Conservation (phyloP, 495 filamentous ascomycete genomes). For the Penicillium odoratum region DNA sequence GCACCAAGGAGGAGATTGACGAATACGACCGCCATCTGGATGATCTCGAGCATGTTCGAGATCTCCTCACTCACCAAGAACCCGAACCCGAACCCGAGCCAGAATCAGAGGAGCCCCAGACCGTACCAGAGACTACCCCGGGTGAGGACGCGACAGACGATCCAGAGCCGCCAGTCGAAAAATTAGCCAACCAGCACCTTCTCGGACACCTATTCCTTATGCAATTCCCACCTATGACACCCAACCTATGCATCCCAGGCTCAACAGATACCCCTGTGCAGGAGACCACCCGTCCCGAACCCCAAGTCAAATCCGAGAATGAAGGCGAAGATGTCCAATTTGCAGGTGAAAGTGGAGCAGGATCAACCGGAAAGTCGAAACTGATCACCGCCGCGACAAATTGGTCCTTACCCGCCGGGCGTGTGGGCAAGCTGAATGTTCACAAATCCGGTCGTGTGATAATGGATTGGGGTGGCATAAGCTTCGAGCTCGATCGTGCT, state of each 20-base stretch:
- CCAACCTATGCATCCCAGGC: slow-evolving; percentile 43
- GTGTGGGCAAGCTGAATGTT: slow-evolving; percentile 56
- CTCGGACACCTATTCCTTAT: slow-evolving; percentile 52
- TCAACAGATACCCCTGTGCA: slow-evolving; percentile 11
- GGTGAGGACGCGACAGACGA: slow-evolving; percentile 16
- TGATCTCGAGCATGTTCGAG: slow-evolving; percentile 39
- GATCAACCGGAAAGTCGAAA: slow-evolving; percentile 17
- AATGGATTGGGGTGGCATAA: slow-evolving; percentile 52
- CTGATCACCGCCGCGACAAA: slow-evolving; percentile 40
- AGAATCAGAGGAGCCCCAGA: slow-evolving; percentile 13
- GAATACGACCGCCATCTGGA: slow-evolving; percentile 46
- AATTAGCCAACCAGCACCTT: slow-evolving; percentile 27
- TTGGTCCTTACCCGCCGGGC: slow-evolving; percentile 53
- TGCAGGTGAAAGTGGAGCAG: slow-evolving; percentile 27
- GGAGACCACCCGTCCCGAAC: neutral
- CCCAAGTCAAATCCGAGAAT: slow-evolving; percentile 33
- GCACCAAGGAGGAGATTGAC: slow-evolving; percentile 49
- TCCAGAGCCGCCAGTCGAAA: slow-evolving; percentile 18
- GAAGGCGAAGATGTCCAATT: slow-evolving; percentile 34
- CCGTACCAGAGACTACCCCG: slow-evolving; percentile 8
- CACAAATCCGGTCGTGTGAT: slow-evolving; percentile 50
- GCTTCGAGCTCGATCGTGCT: slow-evolving; percentile 46
- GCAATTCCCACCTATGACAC: slow-evolving; percentile 57
- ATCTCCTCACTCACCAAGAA: slow-evolving; percentile 34
- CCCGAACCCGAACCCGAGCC: slow-evolving; percentile 20